Evolutionary conservation across 139 green algal genomes (phyloP).

Genomic region (Chlamydomonas sphaeroides): DNA sequence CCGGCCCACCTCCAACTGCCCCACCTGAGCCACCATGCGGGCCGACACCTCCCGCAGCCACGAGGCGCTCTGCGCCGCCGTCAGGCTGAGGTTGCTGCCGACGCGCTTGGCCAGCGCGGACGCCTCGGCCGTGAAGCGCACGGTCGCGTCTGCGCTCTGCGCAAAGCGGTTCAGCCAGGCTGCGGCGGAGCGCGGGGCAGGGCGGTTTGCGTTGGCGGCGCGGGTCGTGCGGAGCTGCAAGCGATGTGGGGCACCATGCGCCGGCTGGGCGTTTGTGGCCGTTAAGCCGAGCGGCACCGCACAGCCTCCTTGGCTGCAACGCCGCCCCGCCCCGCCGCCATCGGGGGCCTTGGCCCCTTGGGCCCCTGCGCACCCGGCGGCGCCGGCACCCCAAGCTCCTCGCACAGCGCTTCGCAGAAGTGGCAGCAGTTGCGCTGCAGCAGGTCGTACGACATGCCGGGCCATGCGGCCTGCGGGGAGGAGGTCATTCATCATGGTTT

Average conservation of each 20-base stretch:
- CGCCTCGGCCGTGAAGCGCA: constrained; percentile 50
- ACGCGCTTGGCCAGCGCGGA: constrained; percentile 26
- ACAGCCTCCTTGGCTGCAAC: no score
- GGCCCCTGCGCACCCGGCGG: constrained; percentile 43
- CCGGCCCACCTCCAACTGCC: no score
- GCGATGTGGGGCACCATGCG: not conserved
- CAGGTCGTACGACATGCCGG: constrained; percentile 69
- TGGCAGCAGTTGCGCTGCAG: constrained; percentile 82
- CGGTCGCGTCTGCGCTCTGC: constrained; percentile 51
- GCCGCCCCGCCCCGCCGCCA: no score
- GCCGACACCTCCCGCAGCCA: constrained; percentile 23
- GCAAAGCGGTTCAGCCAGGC: constrained; percentile 77
- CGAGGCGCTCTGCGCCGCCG: constrained; percentile 3
- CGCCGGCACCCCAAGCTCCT: constrained; percentile 50
- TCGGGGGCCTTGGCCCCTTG: no score
- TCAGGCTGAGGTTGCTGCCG: constrained; percentile 2
- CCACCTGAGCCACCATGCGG: not conserved
- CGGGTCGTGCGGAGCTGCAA: no score
- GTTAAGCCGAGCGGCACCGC: no score
- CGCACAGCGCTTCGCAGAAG: constrained; percentile 80
- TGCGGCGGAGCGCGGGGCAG: constrained; percentile 11
- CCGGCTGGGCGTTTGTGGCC: not conserved
- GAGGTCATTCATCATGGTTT: no score
- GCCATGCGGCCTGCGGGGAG: no score
- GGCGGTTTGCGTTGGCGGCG: no score